phyloP scores from a whole-genome alignment of 2,329 filamentous ascomycete species.

The Tolypocladium endophyticum region DNA sequence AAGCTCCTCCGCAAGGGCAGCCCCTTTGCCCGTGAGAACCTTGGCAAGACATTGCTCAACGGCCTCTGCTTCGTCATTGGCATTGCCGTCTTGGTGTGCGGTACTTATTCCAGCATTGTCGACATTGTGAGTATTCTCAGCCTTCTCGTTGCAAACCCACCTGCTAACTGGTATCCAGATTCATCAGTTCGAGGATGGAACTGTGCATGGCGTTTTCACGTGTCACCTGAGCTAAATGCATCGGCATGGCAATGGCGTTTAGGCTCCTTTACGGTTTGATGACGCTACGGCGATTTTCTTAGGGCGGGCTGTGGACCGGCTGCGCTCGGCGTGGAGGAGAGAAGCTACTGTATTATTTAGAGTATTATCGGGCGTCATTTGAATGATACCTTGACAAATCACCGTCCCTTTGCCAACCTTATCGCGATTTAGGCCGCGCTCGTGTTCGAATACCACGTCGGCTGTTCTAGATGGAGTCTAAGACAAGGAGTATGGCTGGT shows the following conservation, averaged over 20 bases:
- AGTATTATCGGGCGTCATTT: not conserved
- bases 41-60: constrained; percentile 11
- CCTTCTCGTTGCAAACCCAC: not conserved
- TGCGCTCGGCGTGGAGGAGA: not conserved
- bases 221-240: constrained; percentile 1
- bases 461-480: not conserved
- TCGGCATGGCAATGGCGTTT: not conserved
- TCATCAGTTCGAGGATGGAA: constrained; percentile 1
- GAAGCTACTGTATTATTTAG: not conserved
- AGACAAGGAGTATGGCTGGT: not conserved
- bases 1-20: constrained; percentile 20
- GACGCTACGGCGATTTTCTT: not conserved
- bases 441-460: not conserved
- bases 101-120: constrained; percentile 14
- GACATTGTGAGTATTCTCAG: constrained; percentile 13
- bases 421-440: not conserved
- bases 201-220: constrained; percentile 6
- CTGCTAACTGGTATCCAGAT: not conserved
- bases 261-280: not conserved
- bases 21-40: constrained; percentile 14
- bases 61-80: constrained; percentile 14
- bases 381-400: not conserved
- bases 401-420: not conserved
- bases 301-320: not conserved
- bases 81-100: constrained; percentile 12